These are phyloP conservation scores for Ganoderma resinaceum DNA, from an alignment of 1,284 basidiomycete genomes.

Conservation along the genomic window DNA sequence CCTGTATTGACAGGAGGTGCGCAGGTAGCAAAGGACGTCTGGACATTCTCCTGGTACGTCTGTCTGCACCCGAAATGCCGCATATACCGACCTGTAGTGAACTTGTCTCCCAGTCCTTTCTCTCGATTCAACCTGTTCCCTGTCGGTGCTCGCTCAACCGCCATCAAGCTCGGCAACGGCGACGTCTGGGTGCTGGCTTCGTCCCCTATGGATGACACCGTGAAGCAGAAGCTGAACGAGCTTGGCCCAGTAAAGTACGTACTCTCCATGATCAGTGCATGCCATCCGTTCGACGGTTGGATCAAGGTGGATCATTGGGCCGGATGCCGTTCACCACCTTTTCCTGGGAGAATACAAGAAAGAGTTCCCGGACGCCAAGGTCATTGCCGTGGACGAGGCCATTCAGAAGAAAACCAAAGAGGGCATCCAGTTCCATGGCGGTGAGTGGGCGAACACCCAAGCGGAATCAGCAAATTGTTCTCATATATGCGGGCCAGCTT, in stretches of 20 bases:
- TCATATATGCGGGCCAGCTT: conserved; percentile 26
- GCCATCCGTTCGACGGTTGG: neutral
- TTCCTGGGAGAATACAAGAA: conserved; percentile 77
- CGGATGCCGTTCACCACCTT: conserved; percentile 72
- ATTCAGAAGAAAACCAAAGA: conserved; percentile 50
- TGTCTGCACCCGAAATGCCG: neutral
- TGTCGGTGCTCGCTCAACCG: conserved; percentile 85
- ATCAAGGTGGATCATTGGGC: conserved; percentile 68
- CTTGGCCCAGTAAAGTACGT: conserved; percentile 54
- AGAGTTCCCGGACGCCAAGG: conserved; percentile 79
- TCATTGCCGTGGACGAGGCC: conserved; percentile 70
- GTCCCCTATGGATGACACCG: conserved; percentile 78
- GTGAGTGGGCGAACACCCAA: conserved; percentile 41
- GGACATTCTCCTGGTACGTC: conserved; percentile 75
- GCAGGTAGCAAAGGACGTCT: conserved; percentile 68
- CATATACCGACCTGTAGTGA: neutral
- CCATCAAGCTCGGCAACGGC: conserved; percentile 74
- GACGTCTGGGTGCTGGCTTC: conserved; percentile 90
- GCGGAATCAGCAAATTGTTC: neutral
- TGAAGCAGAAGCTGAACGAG: conserved; percentile 72
- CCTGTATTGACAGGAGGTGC: neutral
- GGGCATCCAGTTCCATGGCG: conserved; percentile 61
- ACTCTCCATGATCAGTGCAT: neutral
- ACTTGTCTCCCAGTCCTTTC: conserved; percentile 60
- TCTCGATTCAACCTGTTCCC: conserved; percentile 72